phyloP scores from a whole-genome alignment of 345 rosid genomes.

The Carallia pectinifolia region DNA sequence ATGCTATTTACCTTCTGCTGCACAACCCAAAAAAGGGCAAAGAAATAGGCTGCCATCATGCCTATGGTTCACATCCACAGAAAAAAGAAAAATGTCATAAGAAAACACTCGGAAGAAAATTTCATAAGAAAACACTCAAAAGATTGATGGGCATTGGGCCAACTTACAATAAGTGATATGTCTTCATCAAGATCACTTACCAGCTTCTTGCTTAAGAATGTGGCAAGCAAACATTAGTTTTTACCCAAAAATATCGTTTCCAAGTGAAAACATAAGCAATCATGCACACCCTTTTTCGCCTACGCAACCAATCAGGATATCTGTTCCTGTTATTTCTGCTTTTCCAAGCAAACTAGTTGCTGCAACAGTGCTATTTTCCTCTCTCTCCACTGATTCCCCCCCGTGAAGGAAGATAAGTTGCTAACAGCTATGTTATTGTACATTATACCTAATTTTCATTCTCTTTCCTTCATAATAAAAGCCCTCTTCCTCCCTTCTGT shows the following conservation, averaged over 20 bases:
- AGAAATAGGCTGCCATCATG: too few relatives aligned
- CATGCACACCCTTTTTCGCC: constrained; percentile 22
- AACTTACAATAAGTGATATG: not conserved
- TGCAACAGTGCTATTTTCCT: constrained; percentile 21
- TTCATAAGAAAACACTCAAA: too few relatives aligned
- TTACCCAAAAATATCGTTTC: constrained; percentile 10
- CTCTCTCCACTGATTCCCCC: constrained; percentile 15
- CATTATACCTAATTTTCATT: constrained; percentile 26
- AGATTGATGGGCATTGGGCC: not conserved
- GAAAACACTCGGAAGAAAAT: too few relatives aligned
- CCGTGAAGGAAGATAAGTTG: constrained; percentile 12
- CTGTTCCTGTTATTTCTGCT: constrained; percentile 35
- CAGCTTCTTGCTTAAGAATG: constrained; percentile 15
- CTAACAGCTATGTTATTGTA: constrained; percentile 23
- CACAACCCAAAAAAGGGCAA: not conserved
- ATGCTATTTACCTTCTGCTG: too few relatives aligned
- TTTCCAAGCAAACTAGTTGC: constrained; percentile 49
- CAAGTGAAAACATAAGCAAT: constrained; percentile 35
- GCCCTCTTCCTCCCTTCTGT: not conserved
- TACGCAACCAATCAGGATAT: constrained; percentile 34
- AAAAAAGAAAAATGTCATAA: too few relatives aligned
- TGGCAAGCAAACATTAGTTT: constrained; percentile 3
- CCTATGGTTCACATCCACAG: too few relatives aligned
- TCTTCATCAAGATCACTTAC: not conserved
- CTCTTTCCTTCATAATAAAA: constrained; percentile 13